Conservation (phyloP, 2,329 filamentous ascomycete genomes). For the Aspergillus melleus region DNA sequence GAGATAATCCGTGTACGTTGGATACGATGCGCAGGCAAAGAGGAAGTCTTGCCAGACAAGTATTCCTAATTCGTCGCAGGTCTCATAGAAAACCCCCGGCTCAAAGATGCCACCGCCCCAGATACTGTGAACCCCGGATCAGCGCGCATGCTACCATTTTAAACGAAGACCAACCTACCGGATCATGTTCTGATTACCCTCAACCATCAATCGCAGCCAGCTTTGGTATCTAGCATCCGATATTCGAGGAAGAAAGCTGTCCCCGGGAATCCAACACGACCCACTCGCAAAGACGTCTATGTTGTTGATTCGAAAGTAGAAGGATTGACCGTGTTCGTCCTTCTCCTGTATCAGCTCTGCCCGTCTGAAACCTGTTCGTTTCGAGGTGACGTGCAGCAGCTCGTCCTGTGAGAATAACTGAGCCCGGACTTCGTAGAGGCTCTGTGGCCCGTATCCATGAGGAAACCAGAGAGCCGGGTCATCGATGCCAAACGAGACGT, state of each 20-base stretch:
- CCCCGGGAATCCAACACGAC: slow-evolving; percentile 65
- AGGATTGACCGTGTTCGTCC: slow-evolving; percentile 58
- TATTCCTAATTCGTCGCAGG: slow-evolving; percentile 74
- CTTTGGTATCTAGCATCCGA: slow-evolving; percentile 53
- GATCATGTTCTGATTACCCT: slow-evolving; percentile 63
- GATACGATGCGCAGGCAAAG: slow-evolving; percentile 76
- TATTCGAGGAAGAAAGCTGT: slow-evolving; percentile 59
- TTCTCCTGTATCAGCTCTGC: slow-evolving; percentile 42
- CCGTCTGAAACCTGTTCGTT: slow-evolving; percentile 56
- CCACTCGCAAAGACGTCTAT: slow-evolving; percentile 64
- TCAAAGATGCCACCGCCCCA: slow-evolving; percentile 81
- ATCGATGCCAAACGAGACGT: slow-evolving; percentile 35
- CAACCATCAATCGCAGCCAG: slow-evolving; percentile 60
- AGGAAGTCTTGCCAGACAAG: slow-evolving; percentile 85
- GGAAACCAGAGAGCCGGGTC: slow-evolving; percentile 59
- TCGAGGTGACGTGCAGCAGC: slow-evolving; percentile 26
- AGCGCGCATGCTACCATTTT: no score
- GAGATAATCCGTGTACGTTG: slow-evolving; percentile 62
- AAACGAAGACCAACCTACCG: neutral
- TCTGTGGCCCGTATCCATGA: slow-evolving; percentile 57
- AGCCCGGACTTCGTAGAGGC: slow-evolving; percentile 54
- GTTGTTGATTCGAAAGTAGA: slow-evolving; percentile 65
- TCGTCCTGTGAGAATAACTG: slow-evolving; percentile 38
- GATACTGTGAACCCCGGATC: slow-evolving; percentile 36
- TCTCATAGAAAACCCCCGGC: slow-evolving; percentile 68